phyloP scores from a whole-genome alignment of 495 filamentous ascomycete genomes.

The Aspergillus leporis region DNA sequence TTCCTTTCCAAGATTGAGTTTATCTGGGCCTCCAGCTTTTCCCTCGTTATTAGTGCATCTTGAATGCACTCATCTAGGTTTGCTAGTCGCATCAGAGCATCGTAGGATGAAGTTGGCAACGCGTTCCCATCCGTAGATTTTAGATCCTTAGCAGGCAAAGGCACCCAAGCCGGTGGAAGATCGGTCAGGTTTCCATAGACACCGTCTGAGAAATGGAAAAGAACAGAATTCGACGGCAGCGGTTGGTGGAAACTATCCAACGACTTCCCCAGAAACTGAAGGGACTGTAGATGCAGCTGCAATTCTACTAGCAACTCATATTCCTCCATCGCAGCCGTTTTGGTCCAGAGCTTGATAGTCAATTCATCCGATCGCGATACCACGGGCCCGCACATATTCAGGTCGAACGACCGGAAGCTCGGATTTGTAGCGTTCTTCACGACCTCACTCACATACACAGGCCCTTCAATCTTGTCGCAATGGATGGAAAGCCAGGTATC shows the following conservation, averaged over 20 bases:
- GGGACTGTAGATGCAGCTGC: conserved; percentile 62
- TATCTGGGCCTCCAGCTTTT: conserved; percentile 75
- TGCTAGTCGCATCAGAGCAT: conserved; percentile 82
- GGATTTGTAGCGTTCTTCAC: conserved; percentile 82
- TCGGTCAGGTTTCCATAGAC: conserved; percentile 76
- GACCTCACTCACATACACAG: conserved; percentile 89
- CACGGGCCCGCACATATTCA: conserved; percentile 63
- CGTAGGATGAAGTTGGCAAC: conserved; percentile 78
- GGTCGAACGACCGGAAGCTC: conserved; percentile 83
- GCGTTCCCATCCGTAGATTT: conserved; percentile 34
- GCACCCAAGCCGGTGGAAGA: conserved; percentile 47
- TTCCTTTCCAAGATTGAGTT: conserved; percentile 64
- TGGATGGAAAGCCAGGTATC: conserved; percentile 91
- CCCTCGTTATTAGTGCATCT: conserved; percentile 79
- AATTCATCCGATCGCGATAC: conserved; percentile 65
- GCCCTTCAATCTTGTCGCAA: conserved; percentile 61
- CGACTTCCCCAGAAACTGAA: conserved; percentile 79
- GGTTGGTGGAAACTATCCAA: conserved; percentile 72
- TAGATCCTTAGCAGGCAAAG: conserved; percentile 18
- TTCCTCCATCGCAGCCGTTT: conserved; percentile 51
- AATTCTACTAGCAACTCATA: conserved; percentile 74
- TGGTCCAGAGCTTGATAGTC: conserved; percentile 76
- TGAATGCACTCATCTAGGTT: conserved; percentile 92
- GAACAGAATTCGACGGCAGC: conserved; percentile 79
- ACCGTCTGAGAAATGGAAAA: conserved; percentile 88